These are phyloP conservation scores for Fusarium miscanthi DNA, from an alignment of 2,329 filamentous ascomycete genomes.

Conservation along the genomic window DNA sequence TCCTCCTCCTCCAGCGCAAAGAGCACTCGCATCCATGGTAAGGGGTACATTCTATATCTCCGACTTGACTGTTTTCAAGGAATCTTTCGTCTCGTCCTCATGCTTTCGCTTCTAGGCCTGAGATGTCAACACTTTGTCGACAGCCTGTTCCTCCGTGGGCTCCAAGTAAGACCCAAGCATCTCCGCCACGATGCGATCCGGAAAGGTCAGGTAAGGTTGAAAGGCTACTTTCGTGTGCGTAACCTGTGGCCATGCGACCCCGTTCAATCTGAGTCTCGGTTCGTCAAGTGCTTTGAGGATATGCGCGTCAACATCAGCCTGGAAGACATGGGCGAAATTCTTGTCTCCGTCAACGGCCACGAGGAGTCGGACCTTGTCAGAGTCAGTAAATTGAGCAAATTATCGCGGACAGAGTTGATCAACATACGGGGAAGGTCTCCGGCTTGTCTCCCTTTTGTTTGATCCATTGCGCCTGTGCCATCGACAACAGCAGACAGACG, in stretches of 20 bases:
- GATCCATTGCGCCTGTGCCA: neutral
- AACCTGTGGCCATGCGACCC: neutral
- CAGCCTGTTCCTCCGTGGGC: neutral
- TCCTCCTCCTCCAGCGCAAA: neutral
- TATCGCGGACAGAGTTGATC: fast-evolving
- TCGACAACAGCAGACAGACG: neutral
- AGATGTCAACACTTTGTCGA: no score
- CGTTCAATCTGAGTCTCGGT: neutral
- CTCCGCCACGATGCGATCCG: neutral
- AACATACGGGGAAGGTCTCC: neutral
- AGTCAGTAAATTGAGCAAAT: neutral
- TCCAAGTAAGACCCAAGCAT: neutral
- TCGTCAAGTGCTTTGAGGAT: neutral
- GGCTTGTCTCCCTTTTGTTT: neutral
- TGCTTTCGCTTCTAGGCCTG: neutral
- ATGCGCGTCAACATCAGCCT: neutral
- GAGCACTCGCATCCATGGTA: neutral
- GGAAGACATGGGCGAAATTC: neutral
- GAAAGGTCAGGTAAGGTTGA: neutral
- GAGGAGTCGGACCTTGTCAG: neutral
- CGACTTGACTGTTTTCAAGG: fast-evolving
- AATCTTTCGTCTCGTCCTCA: fast-evolving
- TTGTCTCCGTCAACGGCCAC: neutral
- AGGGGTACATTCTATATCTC: neutral
- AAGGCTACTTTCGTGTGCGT: neutral